Base-by-base conservation (phyloP, 805 yeast species). In the Lachancea sp. region DNA sequence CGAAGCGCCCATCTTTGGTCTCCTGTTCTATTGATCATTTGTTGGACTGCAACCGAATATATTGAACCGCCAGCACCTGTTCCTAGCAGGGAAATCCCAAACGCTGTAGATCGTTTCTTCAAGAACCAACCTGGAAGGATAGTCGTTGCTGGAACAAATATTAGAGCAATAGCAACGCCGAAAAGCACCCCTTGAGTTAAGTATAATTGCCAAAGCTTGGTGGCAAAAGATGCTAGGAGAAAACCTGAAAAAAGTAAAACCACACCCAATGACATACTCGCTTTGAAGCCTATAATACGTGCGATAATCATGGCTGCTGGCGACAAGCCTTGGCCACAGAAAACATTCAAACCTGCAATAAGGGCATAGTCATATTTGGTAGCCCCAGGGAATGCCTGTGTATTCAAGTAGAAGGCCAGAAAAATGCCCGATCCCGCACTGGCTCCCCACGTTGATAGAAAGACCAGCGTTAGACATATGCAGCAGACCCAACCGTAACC, bases 391-490 rank as follows among this genome's bases (percentile, higher is more conserved):
- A 77, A 80, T 0, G 69, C 61, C 33, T 72, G 58, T 38, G 71
- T 54, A 31, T 72, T 69, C 18, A 81, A 47, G 52, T 79, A 83
- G 46, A 68, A 70, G 1, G 82, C 69, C 19, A 82, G 62, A 48
- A 77, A 80, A 4, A 83, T 71, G 21, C 86, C 81, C 54, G 70
- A 83, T 3, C 80, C 82, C 5, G 64, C 59, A 47, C 81, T 81
- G 47, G 82, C 72, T 12, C 92, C 92, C 89, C 90, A 83, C 0
- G 85, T 74, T 28, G 73, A 67, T 47, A 77, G 72, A 56, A 77
- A 75, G 29, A 77, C 61, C 3, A 76, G 38, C 21, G 69, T 62
- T 3, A 74, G 70, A 11, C 78, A 75, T 12, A 72, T 45, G 11
- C 74, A 71, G 16, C 79, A 67, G 0, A 80, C 76, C 83, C 86